A percentile compares a stretch with the other conserved stretches of the same genome.
phyloP scores from a whole-genome alignment of 352 stramenopile genomes.

The Phytopythium sindhum region DNA sequence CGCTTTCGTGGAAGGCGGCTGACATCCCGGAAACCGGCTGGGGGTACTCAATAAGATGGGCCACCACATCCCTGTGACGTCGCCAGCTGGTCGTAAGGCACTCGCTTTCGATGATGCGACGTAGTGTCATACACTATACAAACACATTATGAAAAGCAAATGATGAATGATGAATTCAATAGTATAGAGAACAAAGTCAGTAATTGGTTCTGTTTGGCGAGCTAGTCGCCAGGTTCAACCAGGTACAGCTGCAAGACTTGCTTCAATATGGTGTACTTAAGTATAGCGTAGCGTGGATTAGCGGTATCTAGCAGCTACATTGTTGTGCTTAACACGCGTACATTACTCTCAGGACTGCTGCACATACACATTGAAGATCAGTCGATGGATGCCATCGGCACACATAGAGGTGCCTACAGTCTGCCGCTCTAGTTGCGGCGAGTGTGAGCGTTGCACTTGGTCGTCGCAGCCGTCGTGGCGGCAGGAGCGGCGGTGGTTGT shows the following conservation, averaged over 20 bases:
- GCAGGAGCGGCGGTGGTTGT: slow-evolving; percentile 10
- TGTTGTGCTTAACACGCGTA: neutral
- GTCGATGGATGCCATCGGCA: neutral
- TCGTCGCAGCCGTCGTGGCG: slow-evolving; percentile 3
- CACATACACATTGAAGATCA: neutral
- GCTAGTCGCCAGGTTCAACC: too few species aligned
- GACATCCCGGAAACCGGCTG: slow-evolving; percentile 3
- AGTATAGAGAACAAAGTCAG: too few species aligned
- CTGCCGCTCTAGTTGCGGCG: slow-evolving; percentile 22
- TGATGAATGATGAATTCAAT: too few species aligned
- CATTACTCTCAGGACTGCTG: neutral
- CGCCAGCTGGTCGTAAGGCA: neutral
- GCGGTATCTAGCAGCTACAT: neutral
- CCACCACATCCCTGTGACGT: neutral
- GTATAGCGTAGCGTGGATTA: neutral
- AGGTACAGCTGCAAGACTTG: too few species aligned
- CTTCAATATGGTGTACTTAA: too few species aligned
- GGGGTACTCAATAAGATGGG: neutral
- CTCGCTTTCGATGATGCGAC: neutral
- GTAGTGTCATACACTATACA: too few species aligned
- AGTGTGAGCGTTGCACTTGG: slow-evolving; percentile 19
- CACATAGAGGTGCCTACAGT: neutral
- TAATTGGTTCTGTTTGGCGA: too few species aligned
- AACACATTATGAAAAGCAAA: too few species aligned
- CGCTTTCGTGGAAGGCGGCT: neutral